Evolutionary conservation across 2,329 filamentous ascomycete genomes (phyloP), one percentile per base, ranked within the genome.

Genomic region (Xylaria sp.): DNA sequence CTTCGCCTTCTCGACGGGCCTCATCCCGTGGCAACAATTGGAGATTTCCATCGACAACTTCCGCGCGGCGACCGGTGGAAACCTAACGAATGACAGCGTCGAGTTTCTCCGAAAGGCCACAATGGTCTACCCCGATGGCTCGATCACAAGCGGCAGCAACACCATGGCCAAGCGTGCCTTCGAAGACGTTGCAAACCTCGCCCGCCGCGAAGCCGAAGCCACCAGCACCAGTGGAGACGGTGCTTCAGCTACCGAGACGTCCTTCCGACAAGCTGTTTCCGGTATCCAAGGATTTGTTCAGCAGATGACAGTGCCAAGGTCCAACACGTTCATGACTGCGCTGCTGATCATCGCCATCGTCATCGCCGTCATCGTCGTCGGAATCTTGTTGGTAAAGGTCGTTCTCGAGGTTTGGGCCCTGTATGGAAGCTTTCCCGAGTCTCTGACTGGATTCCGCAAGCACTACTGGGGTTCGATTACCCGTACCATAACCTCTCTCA

Each of bases 271-370:
- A 16, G 76, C 78, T 2, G 89, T 96, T 29, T 80, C 83, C 44
- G 91, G 91, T 48, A 89, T 97, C 65, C 83, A 92, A 71, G 90
- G 84, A 24, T 96, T 89, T 66, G 88, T 87, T n/a, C 86, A 96
- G 69, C 81, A 92, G 69, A 82, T 96, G 52, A 86, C 84, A 40
- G 92, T 97, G 48, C 94, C 94, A 17, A 84, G 89, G 63, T 86
- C 90, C 44, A 96, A 97, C 75, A 92, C 91, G 1, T 97, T 97
- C 77, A 96, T 99, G 92, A 97, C 91, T 0, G 87, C 96, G 4
- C 82, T 97, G 1, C 78, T 97, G 47, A 78, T 97, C 55, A 93
- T 96, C 56, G 90, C 91, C 58, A 94, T 96, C 61, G 80, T 95
- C 48, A 84, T 97, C 60, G 92, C 86, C 3, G 83, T 84, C 29